Evolutionary conservation across 805 yeast genomes (phyloP).

Genomic region (Pichia phayaonensis): DNA sequence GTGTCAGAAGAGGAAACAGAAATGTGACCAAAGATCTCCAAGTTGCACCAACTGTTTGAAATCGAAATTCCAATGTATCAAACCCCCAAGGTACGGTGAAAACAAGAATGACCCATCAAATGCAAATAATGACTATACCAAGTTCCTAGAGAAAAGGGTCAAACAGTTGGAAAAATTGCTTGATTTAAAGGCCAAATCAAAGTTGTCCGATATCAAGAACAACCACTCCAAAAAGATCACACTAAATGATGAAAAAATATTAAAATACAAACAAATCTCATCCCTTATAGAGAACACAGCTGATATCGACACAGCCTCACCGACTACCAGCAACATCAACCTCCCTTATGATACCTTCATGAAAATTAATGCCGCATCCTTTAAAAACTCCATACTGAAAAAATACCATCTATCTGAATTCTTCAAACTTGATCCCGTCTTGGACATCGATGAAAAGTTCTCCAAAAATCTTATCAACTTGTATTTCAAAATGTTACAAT

Average conservation of each 20-base stretch:
- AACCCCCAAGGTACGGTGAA: constrained; percentile 51
- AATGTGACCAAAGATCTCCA: constrained; percentile 60
- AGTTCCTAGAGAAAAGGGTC: constrained; percentile 47
- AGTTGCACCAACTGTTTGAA: constrained; percentile 60
- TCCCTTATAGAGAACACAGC: constrained; percentile 10
- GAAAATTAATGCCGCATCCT: constrained; percentile 9
- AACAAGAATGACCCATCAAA: constrained; percentile 16
- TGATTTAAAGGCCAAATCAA: constrained; percentile 17
- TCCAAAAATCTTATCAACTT: constrained; percentile 46
- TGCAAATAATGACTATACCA: constrained; percentile 51
- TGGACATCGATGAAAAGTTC: constrained; percentile 41
- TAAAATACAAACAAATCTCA: constrained; percentile 25
- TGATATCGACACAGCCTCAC: background rate
- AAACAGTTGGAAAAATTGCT: constrained; percentile 42
- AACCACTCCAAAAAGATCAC: background rate
- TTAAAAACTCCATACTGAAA: constrained; percentile 26
- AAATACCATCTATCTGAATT: constrained; percentile 43
- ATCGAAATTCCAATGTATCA: constrained; percentile 54
- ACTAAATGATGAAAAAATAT: constrained; percentile 10
- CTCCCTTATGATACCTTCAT: constrained; percentile 19
- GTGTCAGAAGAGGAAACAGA: constrained; percentile 52
- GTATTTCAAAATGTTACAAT: constrained; percentile 48
- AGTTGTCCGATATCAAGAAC: background rate
- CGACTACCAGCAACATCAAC: constrained; percentile 6
- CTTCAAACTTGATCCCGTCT: constrained; percentile 40